Conservation (phyloP, 1,139 yeast species). For the Yamadazyma dendronema region DNA sequence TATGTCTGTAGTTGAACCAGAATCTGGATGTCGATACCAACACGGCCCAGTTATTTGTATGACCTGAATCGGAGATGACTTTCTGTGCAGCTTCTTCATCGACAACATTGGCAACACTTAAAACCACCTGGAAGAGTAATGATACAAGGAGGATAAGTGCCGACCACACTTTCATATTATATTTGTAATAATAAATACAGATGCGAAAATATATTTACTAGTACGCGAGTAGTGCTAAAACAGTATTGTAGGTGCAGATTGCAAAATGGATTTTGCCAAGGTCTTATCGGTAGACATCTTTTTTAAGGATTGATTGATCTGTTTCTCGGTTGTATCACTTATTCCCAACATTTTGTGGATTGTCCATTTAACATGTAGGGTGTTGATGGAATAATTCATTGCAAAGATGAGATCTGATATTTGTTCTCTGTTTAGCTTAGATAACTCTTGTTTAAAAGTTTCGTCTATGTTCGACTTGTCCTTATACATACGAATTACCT, state of each 20-base stretch:
- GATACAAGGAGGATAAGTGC: background rate
- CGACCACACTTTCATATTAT: too few species aligned
- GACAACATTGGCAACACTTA: slow-evolving; percentile 5
- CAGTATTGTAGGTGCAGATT: too few species aligned
- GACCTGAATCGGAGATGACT: slow-evolving; percentile 41
- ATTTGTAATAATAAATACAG: too few species aligned
- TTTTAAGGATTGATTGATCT: too few species aligned
- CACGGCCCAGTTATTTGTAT: slow-evolving; percentile 93
- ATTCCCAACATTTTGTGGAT: slow-evolving; percentile 28
- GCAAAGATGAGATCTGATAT: slow-evolving; percentile 45
- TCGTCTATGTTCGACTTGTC: too few species aligned
- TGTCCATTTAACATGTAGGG: slow-evolving; percentile 32
- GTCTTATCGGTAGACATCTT: too few species aligned
- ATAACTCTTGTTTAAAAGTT: background rate
- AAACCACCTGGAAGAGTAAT: background rate
- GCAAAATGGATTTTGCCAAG: too few species aligned
- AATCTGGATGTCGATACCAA: slow-evolving; percentile 92
- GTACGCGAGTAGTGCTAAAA: too few species aligned
- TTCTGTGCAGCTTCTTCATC: slow-evolving; percentile 22
- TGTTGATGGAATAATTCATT: slow-evolving; percentile 22
- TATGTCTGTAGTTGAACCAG: slow-evolving; percentile 97
- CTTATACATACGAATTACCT: too few species aligned
- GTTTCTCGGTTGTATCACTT: slow-evolving; percentile 14
- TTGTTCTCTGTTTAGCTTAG: slow-evolving; percentile 14
- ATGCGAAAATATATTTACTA: too few species aligned